Conservation (phyloP, 1,139 yeast species). For the Yamadazyma diospyri region DNA sequence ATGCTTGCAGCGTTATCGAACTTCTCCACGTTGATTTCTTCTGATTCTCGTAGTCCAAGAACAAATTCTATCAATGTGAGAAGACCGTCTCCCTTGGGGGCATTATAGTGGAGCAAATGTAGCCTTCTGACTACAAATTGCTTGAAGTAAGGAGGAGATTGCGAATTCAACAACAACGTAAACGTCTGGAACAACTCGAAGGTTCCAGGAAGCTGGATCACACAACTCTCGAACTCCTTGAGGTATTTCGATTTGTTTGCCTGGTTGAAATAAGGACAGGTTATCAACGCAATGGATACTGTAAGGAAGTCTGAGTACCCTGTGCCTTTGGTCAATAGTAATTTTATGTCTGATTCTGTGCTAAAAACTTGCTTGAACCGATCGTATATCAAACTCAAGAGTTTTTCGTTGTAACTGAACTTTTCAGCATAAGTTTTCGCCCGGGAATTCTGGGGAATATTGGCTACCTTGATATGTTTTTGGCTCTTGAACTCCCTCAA, state of each 20-base stretch:
- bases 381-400: constrained; percentile 34
- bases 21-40: constrained; percentile 61
- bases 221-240: constrained; percentile 13
- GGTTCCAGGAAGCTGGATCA: constrained; percentile 46
- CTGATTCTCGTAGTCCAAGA: constrained; percentile 72
- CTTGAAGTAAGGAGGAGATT: constrained; percentile 39
- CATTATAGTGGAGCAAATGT: constrained; percentile 50
- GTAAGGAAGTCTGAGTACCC: constrained; percentile 70
- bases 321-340: constrained; percentile 61
- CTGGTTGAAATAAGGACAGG: constrained; percentile 32
- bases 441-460: constrained; percentile 11
- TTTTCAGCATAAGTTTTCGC: constrained; percentile 15
- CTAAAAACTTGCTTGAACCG: constrained; percentile 32
- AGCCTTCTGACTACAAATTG: constrained; percentile 43
- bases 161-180: constrained; percentile 46
- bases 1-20: constrained; percentile 64
- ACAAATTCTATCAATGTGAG: constrained; percentile 70
- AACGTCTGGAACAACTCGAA: constrained; percentile 57
- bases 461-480: constrained; percentile 21
- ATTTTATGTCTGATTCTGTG: constrained; percentile 48
- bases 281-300: constrained; percentile 49
- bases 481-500: constrained; percentile 40
- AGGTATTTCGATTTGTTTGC: constrained; percentile 9
- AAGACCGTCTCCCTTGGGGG: constrained; percentile 61
- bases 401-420: constrained; percentile 16